Evolutionary conservation across 2,329 filamentous ascomycete species (phyloP).

Genomic region (Calonectria henricotiae): DNA sequence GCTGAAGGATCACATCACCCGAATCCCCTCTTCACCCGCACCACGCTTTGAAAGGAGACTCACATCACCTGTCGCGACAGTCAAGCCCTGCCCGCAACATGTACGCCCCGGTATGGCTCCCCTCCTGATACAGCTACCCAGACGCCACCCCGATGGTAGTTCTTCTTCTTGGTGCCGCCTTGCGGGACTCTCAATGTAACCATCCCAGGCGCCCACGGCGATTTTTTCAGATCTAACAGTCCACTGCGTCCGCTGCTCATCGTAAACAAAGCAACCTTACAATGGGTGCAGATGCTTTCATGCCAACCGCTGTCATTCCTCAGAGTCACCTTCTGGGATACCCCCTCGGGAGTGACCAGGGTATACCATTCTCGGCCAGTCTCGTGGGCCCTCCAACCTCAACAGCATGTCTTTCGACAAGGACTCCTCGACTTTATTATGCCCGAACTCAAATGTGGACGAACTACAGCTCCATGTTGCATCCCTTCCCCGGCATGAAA

Average conservation of each 20-base stretch:
- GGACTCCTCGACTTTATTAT: slow-evolving; percentile 40
- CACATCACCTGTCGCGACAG: slow-evolving; percentile 40
- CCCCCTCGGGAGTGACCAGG: slow-evolving; percentile 35
- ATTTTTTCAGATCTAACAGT: slow-evolving; percentile 53
- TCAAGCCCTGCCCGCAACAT: slow-evolving; percentile 41
- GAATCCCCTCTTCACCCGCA: slow-evolving; percentile 36
- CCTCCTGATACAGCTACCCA: slow-evolving; percentile 52
- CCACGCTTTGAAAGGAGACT: slow-evolving; percentile 44
- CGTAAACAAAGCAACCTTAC: slow-evolving; percentile 43
- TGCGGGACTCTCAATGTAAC: slow-evolving; percentile 51
- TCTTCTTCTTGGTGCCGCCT: slow-evolving; percentile 45
- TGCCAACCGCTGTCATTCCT: slow-evolving; percentile 42
- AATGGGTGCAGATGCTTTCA: slow-evolving; percentile 45
- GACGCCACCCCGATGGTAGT: slow-evolving; percentile 51
- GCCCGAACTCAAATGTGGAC: slow-evolving; percentile 36
- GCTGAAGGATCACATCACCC: slow-evolving; percentile 29
- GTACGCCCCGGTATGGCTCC: slow-evolving; percentile 42
- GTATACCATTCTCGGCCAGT: slow-evolving; percentile 35
- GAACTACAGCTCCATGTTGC: slow-evolving; percentile 43
- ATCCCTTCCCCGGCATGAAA: slow-evolving; percentile 38
- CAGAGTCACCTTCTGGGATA: slow-evolving; percentile 37
- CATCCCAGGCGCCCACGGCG: slow-evolving; percentile 50
- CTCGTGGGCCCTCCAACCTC: slow-evolving; percentile 27
- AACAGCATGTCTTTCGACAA: slow-evolving; percentile 39
- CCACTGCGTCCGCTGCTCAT: slow-evolving; percentile 47